These are phyloP conservation scores for Stenogyne calaminthoides DNA, from an alignment of 305 asterid species.

Conservation along the genomic window DNA sequence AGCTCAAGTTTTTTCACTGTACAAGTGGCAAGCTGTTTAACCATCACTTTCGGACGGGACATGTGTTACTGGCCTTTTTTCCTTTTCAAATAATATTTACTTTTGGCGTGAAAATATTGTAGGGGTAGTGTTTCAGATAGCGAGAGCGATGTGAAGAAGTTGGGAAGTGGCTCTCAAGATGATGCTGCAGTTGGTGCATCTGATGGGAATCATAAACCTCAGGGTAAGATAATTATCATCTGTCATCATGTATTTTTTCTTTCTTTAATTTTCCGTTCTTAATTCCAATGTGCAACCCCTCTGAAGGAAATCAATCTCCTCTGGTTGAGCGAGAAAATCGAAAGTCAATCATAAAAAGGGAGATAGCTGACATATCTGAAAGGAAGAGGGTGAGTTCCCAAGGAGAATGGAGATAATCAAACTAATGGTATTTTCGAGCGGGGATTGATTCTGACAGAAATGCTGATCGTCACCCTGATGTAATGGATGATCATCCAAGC, in stretches of 20 bases:
- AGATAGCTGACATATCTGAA: conserved; percentile 55
- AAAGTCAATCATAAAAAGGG: conserved; percentile 54
- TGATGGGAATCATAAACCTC: conserved; percentile 49
- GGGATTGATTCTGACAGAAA: conserved; percentile 53
- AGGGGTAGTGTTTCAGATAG: conserved; percentile 68
- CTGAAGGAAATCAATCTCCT: conserved; percentile 53
- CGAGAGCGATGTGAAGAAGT: conserved; percentile 46
- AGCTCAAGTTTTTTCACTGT: neutral
- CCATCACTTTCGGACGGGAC: neutral
- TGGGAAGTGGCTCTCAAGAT: conserved; percentile 60
- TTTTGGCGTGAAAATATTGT: conserved; percentile 21
- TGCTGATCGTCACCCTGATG: conserved; percentile 71
- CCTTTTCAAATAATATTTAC: neutral
- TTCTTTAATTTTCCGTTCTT: neutral
- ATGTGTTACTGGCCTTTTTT: conserved; percentile 3
- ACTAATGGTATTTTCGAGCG: conserved; percentile 64
- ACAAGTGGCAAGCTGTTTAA: neutral
- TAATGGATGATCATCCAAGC: conserved; percentile 70
- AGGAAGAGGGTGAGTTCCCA: conserved; percentile 84
- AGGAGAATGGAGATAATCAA: conserved; percentile 79
- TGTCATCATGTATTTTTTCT: neutral
- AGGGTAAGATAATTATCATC: conserved; percentile 43
- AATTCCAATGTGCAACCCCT: conserved; percentile 19
- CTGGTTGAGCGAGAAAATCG: conserved; percentile 49
- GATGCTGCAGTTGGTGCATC: conserved; percentile 47